Base-by-base conservation (phyloP, 1,139 yeast genomes). In the Arxiozyma telluris region DNA sequence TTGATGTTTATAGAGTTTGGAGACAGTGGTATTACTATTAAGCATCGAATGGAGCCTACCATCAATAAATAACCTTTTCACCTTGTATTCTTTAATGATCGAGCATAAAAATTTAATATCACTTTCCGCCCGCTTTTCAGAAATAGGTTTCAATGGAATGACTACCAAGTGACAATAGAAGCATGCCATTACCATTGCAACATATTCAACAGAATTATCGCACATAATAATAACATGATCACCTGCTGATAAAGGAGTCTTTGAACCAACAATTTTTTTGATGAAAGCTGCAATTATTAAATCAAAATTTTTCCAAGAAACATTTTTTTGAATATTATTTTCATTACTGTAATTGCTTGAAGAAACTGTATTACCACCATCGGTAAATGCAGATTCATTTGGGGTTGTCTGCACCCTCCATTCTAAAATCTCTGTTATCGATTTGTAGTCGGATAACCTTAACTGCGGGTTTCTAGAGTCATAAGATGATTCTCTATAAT, bases 221-320 rank as follows among this genome's bases (percentile, higher is more conserved):
- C 87, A 89, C 86, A 90, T 86, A 60, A 93, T 73, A 5, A 91
- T 77, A 7, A 88, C 91, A 58, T 78, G 76, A 55, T 84, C 86
- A 0, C 96, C 96, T 0, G 87, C 77, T 52, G 71, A 75, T 49
- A 88, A 66, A 2, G 74, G 71, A 0, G 77, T 74, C 61, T 82
- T 81, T 21, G 82, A 71, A 55, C 73, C 77, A 42, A 71, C 74
- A 39, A 77, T 71, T 59, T 74, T 80, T 50, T 73, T 74, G 53
- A 78, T 65, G 53, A 83, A 73, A 55, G 85, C 80, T 38, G 88
- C 87, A 1, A 91, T 80, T 56, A 88, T 79, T 47, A 76, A 77
- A 57, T 89, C 97, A 59, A 93, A 83, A 64, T 86, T 85, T 59
- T 81, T 83, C 98, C 98, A 94, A 0, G 96, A 82, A 46, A 86